phyloP scores from a whole-genome alignment of 192 early-diverging fungal species.

The Coemansia sp. region DNA sequence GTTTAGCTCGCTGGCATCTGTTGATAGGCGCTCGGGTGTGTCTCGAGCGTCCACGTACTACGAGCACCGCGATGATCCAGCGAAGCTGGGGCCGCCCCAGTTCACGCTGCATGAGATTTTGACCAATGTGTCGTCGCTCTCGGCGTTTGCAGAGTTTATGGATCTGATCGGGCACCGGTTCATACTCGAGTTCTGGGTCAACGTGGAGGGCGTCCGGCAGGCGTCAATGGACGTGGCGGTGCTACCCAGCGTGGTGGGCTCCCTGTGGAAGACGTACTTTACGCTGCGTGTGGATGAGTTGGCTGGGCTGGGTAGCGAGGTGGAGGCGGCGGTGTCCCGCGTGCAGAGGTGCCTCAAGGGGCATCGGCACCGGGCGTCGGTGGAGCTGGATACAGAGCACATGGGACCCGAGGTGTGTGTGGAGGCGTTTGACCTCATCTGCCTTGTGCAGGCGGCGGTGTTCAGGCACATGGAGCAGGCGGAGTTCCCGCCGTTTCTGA shows the following conservation, averaged over 20 bases:
- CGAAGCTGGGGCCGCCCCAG: conserved; percentile 44
- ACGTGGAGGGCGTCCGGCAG: conserved; percentile 63
- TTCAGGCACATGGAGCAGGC: conserved; percentile 61
- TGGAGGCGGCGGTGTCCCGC: conserved; percentile 22
- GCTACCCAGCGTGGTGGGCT: conserved; percentile 33
- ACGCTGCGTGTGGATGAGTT: conserved; percentile 47
- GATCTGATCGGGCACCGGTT: conserved; percentile 64
- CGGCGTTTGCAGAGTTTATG: conserved; percentile 80
- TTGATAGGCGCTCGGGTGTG: background rate
- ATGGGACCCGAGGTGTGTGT: conserved; percentile 18
- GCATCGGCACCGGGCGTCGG: background rate
- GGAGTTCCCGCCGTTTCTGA: conserved; percentile 62
- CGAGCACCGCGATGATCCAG: conserved; percentile 47
- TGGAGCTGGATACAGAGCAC: conserved; percentile 21
- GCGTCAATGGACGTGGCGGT: background rate
- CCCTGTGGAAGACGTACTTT: conserved; percentile 57
- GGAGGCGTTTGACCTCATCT: conserved; percentile 37
- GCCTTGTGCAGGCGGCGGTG: conserved; percentile 59
- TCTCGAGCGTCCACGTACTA: conserved; percentile 49
- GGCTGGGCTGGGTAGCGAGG: conserved; percentile 22
- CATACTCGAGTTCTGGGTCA: conserved; percentile 72
- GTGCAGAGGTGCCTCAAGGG: conserved; percentile 48
- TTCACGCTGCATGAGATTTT: conserved; percentile 62
- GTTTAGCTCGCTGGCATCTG: background rate
- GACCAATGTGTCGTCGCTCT: conserved; percentile 62